Evolutionary conservation across 345 rosid genomes (phyloP).

Genomic region (Eucalyptus pauciflora): DNA sequence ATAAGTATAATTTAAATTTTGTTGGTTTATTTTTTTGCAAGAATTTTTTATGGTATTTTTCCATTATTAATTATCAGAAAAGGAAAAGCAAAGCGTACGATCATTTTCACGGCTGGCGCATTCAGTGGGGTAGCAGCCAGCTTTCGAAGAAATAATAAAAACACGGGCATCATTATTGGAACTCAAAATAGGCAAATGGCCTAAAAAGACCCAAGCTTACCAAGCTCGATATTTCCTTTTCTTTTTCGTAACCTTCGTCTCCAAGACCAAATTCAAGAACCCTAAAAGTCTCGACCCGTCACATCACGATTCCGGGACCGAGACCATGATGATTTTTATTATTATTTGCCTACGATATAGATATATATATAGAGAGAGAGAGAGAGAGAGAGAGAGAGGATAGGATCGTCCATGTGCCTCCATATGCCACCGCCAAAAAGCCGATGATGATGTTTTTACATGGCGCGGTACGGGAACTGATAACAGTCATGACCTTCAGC

Average conservation of each 20-base stretch:
- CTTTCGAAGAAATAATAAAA: neutral
- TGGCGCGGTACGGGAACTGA: neutral
- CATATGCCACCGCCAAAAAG: neutral
- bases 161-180: neutral
- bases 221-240: neutral
- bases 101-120: neutral
- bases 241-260: neutral
- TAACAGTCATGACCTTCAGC: neutral
- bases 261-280: neutral
- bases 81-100: neutral
- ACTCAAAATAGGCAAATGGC: neutral
- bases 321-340: neutral
- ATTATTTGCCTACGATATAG: neutral
- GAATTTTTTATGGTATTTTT: no score
- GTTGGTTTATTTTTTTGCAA: no score
- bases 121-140: neutral
- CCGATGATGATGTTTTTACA: neutral
- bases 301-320: neutral
- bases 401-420: neutral
- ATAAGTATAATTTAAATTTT: no score
- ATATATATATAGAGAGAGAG: no score
- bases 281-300: neutral
- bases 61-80: neutral
- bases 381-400: neutral
- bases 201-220: neutral